Base-by-base conservation (phyloP, 345 rosid species). In the Euphorbia peplus region DNA sequence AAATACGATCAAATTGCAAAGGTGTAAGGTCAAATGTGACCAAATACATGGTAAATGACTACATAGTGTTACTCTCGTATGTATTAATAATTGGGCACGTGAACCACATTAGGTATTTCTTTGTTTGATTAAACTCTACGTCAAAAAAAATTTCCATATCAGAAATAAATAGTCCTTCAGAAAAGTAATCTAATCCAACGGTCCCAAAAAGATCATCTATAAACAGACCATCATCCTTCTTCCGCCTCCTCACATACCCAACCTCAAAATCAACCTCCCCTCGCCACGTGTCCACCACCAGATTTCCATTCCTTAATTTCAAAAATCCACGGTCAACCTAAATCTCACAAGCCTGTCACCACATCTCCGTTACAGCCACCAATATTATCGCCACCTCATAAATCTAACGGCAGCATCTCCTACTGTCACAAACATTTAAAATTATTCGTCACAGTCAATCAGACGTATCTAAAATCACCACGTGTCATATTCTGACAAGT, bases 151-250 rank as follows among this genome's bases (percentile, higher is more conserved):
- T 2, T 6, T 6, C 14, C 16, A n/a, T n/a, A n/a, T n/a, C n/a
- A n/a, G n/a, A n/a, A n/a, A n/a, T n/a, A n/a, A n/a, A n/a, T n/a
- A n/a, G 52, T 21, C 16, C 10, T 44, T 29, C 8, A 16, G 0
- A 26, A 37, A 70, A 42, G 42, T 32, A 52, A 18, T 46, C 37
- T 53, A 21, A 74, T 78, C 75, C 0, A 62, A 74, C 64, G 82
- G 78, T 50, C 29, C 59, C 63, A 0, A 69, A 37, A 39, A 37
- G 30, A 15, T 35, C 39, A 35, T 35, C 3, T 35, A 35, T 35
- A 3, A 3, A 35, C 8, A 3, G 39, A 35, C 39, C 39, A 35
- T n/a, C 37, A 39, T 39, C 6, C 1, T 39, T 39, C 11, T 39
- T 4, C 9, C 42, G 42, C 4, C 37, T 32, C 6, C 37, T 32